phyloP scores from a whole-genome alignment of 108 stramenopile species.

The Nitzschia palea region DNA sequence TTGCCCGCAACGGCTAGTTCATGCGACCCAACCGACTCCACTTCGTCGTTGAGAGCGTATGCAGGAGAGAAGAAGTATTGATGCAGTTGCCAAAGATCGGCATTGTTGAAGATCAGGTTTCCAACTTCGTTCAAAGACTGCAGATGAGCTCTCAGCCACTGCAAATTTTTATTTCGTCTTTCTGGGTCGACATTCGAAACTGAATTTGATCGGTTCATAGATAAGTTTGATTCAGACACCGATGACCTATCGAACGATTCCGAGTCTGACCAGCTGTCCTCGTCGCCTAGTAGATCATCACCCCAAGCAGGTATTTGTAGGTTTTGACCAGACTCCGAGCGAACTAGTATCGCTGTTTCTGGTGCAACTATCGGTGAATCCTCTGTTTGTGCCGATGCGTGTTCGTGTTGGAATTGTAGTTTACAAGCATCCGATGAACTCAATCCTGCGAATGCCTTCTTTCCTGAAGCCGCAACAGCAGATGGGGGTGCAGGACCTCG shows the following conservation, averaged over 20 bases:
- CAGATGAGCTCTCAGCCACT: conserved; percentile 71
- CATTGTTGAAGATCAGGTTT: conserved; percentile 66
- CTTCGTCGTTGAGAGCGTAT: conserved; percentile 34
- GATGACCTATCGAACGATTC: conserved; percentile 34
- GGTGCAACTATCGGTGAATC: conserved; percentile 65
- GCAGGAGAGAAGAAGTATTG: conserved; percentile 79
- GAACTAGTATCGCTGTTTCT: conserved; percentile 70
- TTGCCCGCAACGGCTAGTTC: conserved; percentile 8
- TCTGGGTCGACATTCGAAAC: conserved; percentile 35
- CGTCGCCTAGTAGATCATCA: conserved; percentile 6
- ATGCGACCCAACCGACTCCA: conserved; percentile 12
- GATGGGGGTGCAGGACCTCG: conserved; percentile 74
- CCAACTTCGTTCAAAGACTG: conserved; percentile 61
- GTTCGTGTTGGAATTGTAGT: conserved; percentile 49
- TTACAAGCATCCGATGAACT: conserved; percentile 36
- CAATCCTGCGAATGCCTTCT: conserved; percentile 68
- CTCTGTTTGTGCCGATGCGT: conserved; percentile 45
- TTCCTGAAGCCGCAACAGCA: conserved; percentile 75
- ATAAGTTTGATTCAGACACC: conserved; percentile 15
- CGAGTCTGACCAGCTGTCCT: conserved; percentile 27
- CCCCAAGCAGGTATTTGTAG: conserved; percentile 31
- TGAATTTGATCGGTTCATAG: not conserved
- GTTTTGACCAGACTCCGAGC: conserved; percentile 60
- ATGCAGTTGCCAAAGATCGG: conserved; percentile 77
- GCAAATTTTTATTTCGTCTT: conserved; percentile 53